Conservation (phyloP, 345 rosid genomes). For the Crucihimalaya himalaica region DNA sequence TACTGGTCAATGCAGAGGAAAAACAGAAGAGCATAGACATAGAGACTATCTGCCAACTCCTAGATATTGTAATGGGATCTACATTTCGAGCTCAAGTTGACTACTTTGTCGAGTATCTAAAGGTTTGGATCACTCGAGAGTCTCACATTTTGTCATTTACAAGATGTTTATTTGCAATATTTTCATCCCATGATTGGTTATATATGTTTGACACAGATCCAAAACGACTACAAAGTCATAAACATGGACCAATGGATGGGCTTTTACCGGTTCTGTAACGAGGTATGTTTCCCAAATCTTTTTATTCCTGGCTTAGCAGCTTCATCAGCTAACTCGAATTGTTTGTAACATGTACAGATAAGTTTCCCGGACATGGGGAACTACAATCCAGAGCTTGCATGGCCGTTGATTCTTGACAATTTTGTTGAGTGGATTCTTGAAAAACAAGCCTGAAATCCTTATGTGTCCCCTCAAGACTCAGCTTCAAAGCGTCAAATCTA, state of each 20-base stretch:
- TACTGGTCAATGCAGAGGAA: conserved; percentile 64
- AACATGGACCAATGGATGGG: conserved; percentile 98
- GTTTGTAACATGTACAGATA: conserved; percentile 57
- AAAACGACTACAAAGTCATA: conserved; percentile 89
- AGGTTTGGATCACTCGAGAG: conserved; percentile 14
- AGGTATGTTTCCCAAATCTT: conserved; percentile 53
- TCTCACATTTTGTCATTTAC: background rate
- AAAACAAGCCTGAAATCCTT: conserved; percentile 54
- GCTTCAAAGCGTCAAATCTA: conserved; percentile 49
- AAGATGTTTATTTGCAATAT: background rate
- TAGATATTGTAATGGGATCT: conserved; percentile 79
- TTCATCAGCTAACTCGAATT: conserved; percentile 6
- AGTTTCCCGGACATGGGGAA: conserved; percentile 79
- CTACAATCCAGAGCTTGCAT: conserved; percentile 90
- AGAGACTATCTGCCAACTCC: conserved; percentile 83
- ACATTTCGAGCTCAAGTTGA: conserved; percentile 75
- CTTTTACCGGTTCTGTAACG: conserved; percentile 80
- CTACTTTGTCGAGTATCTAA: conserved; percentile 55
- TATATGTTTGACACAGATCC: conserved; percentile 52
- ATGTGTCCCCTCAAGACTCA: conserved; percentile 39
- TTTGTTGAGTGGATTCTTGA: conserved; percentile 97
- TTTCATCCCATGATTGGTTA: background rate
- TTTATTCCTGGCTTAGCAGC: background rate
- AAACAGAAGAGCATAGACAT: conserved; percentile 87
- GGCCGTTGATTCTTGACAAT: conserved; percentile 98